Evolutionary conservation across 176 grass and related monocot species (phyloP), one percentile per base, ranked within the genome.

Genomic region (Ensete glaucum): DNA sequence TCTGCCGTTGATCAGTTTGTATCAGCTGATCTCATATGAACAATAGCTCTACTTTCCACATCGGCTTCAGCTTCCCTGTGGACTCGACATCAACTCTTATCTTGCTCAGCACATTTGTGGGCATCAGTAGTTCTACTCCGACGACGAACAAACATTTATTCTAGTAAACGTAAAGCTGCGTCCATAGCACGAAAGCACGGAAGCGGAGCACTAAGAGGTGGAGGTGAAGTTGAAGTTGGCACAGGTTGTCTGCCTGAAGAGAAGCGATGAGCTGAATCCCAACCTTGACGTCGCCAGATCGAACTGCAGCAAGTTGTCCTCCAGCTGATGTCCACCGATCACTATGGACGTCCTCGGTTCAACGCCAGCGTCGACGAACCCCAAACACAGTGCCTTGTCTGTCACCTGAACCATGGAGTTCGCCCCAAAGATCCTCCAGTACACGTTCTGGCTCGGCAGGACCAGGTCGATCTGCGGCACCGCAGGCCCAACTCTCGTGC

Each of bases 261-360:
- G 21, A 50, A 96, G 83, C 14, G 88, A 84, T 22, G 86, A 85
- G 50, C 83, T 89, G 84, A 96, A 96, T 15, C 92, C 92, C 17
- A 96, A 77, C 69, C 86, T 79, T 27, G 86, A 87, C 50, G 64
- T 62, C 16, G 69, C 77, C 74, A 91, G 79, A 70, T 91, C 92
- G 75, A 96, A 89, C 69, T 85, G 79, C 65, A 96, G 84, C 69
- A 96, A 85, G 85, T 96, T 96, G 76, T 96, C 77, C 77, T 91
- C 86, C 82, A 91, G 74, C 80, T 87, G 89, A 73, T 86, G 56
- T 3, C 84, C 92, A 1, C 92, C 88, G 73, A 96, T 83, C 53
- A 91, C 84, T 25, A 96, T 79, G 53, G 92, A 79, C 54, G 92
- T 89, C 50, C 51, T 74, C 1, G 86, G 82, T 7, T 67, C 59